A percentile compares a stretch with the other conserved stretches of the same genome.
Conservation (phyloP, 2,329 filamentous ascomycete species). For the Penicillium nordicum region DNA sequence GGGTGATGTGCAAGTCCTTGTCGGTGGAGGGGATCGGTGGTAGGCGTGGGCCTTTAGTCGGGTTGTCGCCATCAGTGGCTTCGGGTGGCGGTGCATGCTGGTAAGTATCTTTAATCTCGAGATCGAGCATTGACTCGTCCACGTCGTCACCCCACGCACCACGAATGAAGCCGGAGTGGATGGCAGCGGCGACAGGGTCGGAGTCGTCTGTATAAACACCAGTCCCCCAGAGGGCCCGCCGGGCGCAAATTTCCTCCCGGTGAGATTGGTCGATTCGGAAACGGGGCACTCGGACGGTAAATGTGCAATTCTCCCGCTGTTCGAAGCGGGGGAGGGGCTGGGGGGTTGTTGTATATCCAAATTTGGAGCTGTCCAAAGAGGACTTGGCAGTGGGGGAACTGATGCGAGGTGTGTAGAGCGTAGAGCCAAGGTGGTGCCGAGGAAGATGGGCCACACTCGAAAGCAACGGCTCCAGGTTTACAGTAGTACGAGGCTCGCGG, state of each 20-base stretch:
- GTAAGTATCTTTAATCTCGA: conserved; percentile 49
- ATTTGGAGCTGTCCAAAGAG: conserved; percentile 49
- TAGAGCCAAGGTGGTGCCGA: conserved; percentile 77
- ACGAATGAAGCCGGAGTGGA: conserved; percentile 88
- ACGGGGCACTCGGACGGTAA: conserved; percentile 81
- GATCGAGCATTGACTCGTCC: conserved; percentile 63
- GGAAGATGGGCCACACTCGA: conserved; percentile 68
- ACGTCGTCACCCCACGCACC: conserved; percentile 82
- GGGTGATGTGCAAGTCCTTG: conserved; percentile 80
- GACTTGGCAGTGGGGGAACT: conserved; percentile 44
- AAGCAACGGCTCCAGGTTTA: conserved; percentile 68
- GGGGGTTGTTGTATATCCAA: conserved; percentile 59
- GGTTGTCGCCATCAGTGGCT: conserved; percentile 5
- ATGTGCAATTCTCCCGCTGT: conserved; percentile 80
- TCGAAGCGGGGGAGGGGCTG: conserved; percentile 73
- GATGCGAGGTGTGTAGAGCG: conserved; percentile 71
- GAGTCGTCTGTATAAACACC: conserved; percentile 96
- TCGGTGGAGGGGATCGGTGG: conserved; percentile 56
- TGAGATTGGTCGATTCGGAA: conserved; percentile 67
- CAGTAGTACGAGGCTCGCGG: conserved; percentile 61
- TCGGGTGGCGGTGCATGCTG: conserved; percentile 44
- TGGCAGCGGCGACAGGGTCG: conserved; percentile 85
- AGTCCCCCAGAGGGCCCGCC: conserved; percentile 84
- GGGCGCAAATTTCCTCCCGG: conserved; percentile 77
- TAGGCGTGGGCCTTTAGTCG: conserved; percentile 30